Base-by-base conservation (phyloP, 805 yeast genomes). In the Dipodascus geniculatus region DNA sequence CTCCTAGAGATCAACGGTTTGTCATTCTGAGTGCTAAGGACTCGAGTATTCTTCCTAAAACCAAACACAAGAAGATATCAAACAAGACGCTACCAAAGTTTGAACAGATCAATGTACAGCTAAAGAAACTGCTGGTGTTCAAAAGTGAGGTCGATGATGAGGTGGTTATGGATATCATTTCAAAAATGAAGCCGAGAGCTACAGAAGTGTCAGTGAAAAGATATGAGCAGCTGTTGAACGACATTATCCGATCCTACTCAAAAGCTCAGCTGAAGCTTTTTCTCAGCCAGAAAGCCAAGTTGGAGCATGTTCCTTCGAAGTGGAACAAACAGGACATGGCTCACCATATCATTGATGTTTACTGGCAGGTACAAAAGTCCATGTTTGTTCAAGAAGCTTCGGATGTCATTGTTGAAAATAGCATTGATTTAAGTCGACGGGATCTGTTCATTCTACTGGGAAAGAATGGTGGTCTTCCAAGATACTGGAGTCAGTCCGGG, bases 361-460 rank as follows among this genome's bases (percentile, higher is more conserved):
- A 71, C 9, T 75, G 80, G 80, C 55, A 61, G 6, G 54, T 69
- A 20, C 42, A 53, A 1, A 57, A 58, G 17, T 57, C 69, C 1
- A 59, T 58, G 1, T 56, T 58, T 22, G 50, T 65, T 20, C 54
- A 64, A 1, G 61, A 64, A n/a, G 59, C 63, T 33, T 67, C 66
- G 3, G 72, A 71, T 49, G 65, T 71, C 22, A 60, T 70, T 33
- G 58, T 65, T 3, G 69, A 68, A 49, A 67, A 64, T 48, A 56
- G 63, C 2, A 55, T 75, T 3, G 65, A 65, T 22, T 62, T 77
- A 20, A 55, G 67, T 23, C 65, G 65, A 44, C 62, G 66, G 3
- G 77, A 76, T 24, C 57, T 76, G 59, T 75, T 76, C 52, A 61
- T 75, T 6, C 57, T 75, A 9, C 59, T 72, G 9, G 67, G 72